These are phyloP conservation scores for Xylariaceae sp. DNA, from an alignment of 2,329 filamentous ascomycete genomes.

Conservation along the genomic window DNA sequence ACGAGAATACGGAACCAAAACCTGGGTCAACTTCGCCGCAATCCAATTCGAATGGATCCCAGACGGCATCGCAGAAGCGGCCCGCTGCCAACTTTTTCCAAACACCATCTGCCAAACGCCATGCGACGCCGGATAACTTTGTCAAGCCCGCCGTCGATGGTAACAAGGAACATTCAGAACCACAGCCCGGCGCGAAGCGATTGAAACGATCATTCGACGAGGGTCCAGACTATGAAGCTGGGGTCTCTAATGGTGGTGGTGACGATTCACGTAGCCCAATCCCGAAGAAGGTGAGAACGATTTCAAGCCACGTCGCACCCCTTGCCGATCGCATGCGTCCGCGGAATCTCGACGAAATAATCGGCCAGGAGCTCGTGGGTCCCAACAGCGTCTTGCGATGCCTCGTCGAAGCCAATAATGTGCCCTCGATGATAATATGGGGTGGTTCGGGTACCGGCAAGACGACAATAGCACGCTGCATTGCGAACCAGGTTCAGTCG, in stretches of 20 bases:
- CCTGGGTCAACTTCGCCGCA: constrained; percentile 29
- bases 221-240: constrained; percentile 38
- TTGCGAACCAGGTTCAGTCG: constrained; percentile 74
- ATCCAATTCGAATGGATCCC: constrained; percentile 30
- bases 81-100: constrained; percentile 57
- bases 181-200: constrained; percentile 43
- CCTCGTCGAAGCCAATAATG: constrained; percentile 76
- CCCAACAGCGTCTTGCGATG: constrained; percentile 75
- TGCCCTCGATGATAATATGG: constrained; percentile 96
- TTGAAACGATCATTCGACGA: constrained; percentile 52
- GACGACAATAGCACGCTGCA: constrained; percentile 87
- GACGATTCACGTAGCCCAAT: constrained; percentile 36
- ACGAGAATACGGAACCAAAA: constrained; percentile 28
- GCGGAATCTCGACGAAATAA: constrained; percentile 74
- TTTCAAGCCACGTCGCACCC: constrained; percentile 68
- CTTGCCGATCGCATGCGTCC: constrained; percentile 94
- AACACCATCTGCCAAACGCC: constrained; percentile 54
- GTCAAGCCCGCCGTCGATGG: constrained; percentile 35
- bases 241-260: constrained; percentile 16
- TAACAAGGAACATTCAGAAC: constrained; percentile 25
- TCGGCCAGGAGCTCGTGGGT: constrained; percentile 86
- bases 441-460: constrained; percentile 76
- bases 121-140: constrained; percentile 35
- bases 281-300: constrained; percentile 64
- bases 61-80: constrained; percentile 46